These are phyloP conservation scores for Chrysanthemum makinoi DNA, from an alignment of 129 eudicot species.

Conservation along the genomic window DNA sequence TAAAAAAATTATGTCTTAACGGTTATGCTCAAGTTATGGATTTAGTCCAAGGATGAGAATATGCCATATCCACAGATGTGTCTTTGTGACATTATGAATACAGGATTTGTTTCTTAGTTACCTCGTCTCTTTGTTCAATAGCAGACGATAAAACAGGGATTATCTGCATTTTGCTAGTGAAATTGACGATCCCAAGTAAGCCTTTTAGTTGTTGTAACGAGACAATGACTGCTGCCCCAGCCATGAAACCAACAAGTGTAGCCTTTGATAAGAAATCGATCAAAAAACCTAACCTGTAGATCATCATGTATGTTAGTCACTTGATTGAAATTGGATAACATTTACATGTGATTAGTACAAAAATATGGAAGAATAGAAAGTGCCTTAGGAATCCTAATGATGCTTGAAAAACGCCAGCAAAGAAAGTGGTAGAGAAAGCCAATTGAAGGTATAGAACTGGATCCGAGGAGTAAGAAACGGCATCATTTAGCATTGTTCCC, in stretches of 20 bases:
- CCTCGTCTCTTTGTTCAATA: constrained; percentile 65
- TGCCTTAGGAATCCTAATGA: constrained; percentile 83
- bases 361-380: not conserved
- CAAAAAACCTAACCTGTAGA: constrained; percentile 74
- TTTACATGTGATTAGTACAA: not conserved
- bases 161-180: constrained; percentile 82
- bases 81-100: not conserved
- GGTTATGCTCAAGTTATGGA: too few relatives aligned
- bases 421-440: constrained; percentile 80
- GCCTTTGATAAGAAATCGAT: constrained; percentile 93
- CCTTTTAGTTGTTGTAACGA: constrained; percentile 89
- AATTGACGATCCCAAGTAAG: constrained; percentile 77
- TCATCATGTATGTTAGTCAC: not conserved
- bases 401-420: constrained; percentile 88
- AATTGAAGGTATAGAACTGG: constrained; percentile 68
- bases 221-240: constrained; percentile 90
- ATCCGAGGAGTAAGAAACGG: constrained; percentile 48
- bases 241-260: constrained; percentile 94
- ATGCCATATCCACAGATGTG: not conserved
- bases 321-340: not conserved
- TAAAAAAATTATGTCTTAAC: too few relatives aligned
- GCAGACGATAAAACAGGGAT: constrained; percentile 74
- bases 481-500: constrained; percentile 85
- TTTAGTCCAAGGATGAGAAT: not conserved
- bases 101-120: not conserved